phyloP scores from a whole-genome alignment of 768 basidiomycete species.

The Phylloporus sp. region DNA sequence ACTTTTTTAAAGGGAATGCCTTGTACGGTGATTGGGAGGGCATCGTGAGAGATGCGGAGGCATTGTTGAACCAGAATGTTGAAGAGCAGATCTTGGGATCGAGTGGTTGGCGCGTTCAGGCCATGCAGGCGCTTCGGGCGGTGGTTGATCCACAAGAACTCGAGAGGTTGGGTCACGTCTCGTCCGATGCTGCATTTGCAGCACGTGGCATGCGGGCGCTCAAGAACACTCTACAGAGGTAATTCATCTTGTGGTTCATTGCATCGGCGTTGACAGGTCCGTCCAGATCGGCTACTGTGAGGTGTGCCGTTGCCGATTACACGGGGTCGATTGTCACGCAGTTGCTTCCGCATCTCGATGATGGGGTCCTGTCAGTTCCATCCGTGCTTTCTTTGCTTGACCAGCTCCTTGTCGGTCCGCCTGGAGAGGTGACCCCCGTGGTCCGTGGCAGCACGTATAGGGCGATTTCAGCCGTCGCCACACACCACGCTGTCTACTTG shows the following conservation, averaged over 20 bases:
- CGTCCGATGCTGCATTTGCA: conserved; percentile 39
- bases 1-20: conserved; percentile 16
- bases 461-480: conserved; percentile 39
- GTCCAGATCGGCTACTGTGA: conserved; percentile 14
- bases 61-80: neutral
- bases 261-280: conserved; percentile 5
- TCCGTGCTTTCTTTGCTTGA: conserved; percentile 32
- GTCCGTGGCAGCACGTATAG: conserved; percentile 45
- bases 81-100: neutral
- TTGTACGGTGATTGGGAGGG: conserved; percentile 12
- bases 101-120: conserved; percentile 21
- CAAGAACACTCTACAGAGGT: conserved; percentile 40
- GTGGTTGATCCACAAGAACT: conserved; percentile 45
- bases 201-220: conserved; percentile 46
- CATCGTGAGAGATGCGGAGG: conserved; percentile 13
- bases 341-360: conserved; percentile 5
- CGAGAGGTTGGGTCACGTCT: conserved; percentile 54
- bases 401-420: conserved; percentile 42
- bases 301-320: conserved; percentile 25
- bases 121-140: conserved; percentile 30
- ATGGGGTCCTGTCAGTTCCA: conserved; percentile 25
- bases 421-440: conserved; percentile 41
- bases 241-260: conserved; percentile 4
- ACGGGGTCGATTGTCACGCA: conserved; percentile 12
- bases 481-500: conserved; percentile 36